Evolutionary conservation across 495 filamentous ascomycete species (phyloP), one percentile per base, ranked within the genome.

Genomic region (Annulohypoxylon moriforme): DNA sequence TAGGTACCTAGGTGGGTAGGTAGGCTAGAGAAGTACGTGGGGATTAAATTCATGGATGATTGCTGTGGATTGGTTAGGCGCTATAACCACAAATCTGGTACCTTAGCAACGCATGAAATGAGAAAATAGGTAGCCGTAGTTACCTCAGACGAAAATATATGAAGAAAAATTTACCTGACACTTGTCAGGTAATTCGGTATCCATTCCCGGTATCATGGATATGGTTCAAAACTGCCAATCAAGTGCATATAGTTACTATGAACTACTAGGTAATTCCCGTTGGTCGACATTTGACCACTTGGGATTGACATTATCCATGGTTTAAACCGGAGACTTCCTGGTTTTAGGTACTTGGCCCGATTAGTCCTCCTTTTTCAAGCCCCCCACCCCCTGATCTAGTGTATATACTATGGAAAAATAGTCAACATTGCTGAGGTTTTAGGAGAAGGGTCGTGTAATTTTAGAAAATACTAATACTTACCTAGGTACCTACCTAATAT

Each of bases 271-370:
- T 3, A 6, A 65, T 36, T 70, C 67, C 68, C 61, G 57, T 31
- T 24, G 3, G 38, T 36, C 56, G 56, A 24, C 47, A n/a, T 18
- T 38, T 38, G 40, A 24, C 68, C 68, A 16, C 62, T 36, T 56
- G 55, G 53, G 58, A 5, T 64, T 8, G 55, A 67, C 58, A 42
- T 40, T 40, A 55, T 62, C 14, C 58, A 61, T 67, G n/a, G 52
- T 62, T 27, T 33, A 46, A 52, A 52, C 40, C 60, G 70, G 65
- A 68, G 56, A 56, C 47, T 57, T 52, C 56, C 18, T 57, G 49
- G 38, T 58, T 72, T 59, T 42, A 31, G 70, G 49, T 33, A 7
- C 11, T 46, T 33, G 29, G 29, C 49, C 44, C 49, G 55, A 36
- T 31, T 22, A 11, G n/a, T 64, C 20, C 60, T 42, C 52, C 63